Evolutionary conservation across 495 filamentous ascomycete species (phyloP), one percentile per base, ranked within the genome.

Genomic region (Bombardia bombarda): DNA sequence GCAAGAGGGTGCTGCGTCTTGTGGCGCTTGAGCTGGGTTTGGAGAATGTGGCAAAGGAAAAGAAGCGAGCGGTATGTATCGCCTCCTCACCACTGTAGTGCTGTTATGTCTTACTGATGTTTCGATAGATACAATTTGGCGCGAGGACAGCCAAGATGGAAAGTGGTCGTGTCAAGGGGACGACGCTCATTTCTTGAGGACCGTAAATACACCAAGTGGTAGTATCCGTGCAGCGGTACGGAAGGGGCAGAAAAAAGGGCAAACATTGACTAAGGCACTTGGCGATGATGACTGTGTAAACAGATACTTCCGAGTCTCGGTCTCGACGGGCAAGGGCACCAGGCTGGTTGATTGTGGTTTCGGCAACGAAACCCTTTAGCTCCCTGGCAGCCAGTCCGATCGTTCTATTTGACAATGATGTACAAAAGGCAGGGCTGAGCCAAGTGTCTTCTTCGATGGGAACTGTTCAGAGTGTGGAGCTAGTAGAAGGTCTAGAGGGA

Each of bases 131-230:
- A 38, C 87, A 94, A 60, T 94, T 94, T 56, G 87, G 87, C 22
- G 77, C 87, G 6, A 70, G 86, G 46, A 92, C 85, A 8, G 87
- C 87, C 8, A 93, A 88, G 61, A 90, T 93, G 79, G 82, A 87
- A 56, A 64, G 60, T 22, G 83, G 87, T 10, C 78, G 67, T 46
- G 79, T 70, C 12, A 88, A 83, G 55, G 87, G 87, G 1, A 90
- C 86, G 7, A 58, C 65, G 3, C 38, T 65, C 24, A 62, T 77
- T 45, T 63, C 66, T 2, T 65, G 45, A 56, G 22, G 37, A n/a
- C n/a, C n/a, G n/a, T n/a, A n/a, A n/a, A n/a, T n/a, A 34, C 8
- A 7, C 32, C 32, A 34, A 17, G n/a, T 17, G 32, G 32, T 17
- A 34, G 2, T n/a, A n/a, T n/a, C n/a, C n/a, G n/a, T n/a, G n/a